Conservation (phyloP, 106 monocot species). For the Acanthochlamys bracteata region DNA sequence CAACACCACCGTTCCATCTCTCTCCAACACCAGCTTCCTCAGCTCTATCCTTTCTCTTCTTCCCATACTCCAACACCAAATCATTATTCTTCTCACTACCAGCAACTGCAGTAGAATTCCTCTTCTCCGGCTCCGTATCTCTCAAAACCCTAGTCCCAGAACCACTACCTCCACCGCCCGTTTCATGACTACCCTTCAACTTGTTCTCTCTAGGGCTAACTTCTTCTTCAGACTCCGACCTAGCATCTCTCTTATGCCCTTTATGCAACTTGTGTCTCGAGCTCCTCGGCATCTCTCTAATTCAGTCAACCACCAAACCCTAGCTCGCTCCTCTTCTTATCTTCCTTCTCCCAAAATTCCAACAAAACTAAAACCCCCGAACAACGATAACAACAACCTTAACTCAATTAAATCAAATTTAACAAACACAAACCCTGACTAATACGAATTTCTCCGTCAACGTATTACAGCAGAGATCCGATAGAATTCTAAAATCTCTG, state of each 20-base stretch:
- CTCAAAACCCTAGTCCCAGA: constrained; percentile 43
- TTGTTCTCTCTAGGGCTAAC: constrained; percentile 21
- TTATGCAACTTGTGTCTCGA: constrained; percentile 53
- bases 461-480: too few relatives aligned
- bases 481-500: too few relatives aligned
- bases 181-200: constrained; percentile 1
- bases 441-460: neutral
- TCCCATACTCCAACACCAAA: constrained; percentile 22
- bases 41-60: constrained; percentile 50
- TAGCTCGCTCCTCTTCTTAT: neutral
- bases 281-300: constrained; percentile 40
- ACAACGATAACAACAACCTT: neutral
- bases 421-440: neutral
- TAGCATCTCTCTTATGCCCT: constrained; percentile 28
- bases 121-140: constrained; percentile 41
- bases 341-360: neutral
- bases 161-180: neutral
- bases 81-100: constrained; percentile 28
- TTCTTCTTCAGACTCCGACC: constrained; percentile 43
- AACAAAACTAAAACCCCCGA: neutral
- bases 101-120: constrained; percentile 34
- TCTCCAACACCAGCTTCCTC: constrained; percentile 24
- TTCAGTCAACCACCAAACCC: neutral
- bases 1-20: constrained; percentile 44
- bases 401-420: neutral